Base-by-base conservation (phyloP, 345 rosid species). In the Acer campestre region DNA sequence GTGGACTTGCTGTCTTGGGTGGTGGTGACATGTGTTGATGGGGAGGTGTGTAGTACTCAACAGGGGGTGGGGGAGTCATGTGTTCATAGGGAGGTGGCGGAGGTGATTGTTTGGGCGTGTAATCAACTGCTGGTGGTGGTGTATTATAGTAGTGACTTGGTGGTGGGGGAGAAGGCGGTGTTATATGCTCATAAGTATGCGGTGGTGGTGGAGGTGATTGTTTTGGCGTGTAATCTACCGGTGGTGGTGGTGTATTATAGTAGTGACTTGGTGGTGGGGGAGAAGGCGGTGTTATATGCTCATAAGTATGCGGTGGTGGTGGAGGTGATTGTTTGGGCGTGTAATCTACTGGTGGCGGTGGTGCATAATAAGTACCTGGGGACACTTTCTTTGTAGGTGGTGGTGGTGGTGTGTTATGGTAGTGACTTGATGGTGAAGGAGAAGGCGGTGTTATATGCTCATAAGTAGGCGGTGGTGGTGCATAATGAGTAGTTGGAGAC, bases 321-420 rank as follows among this genome's bases (percentile, higher is more conserved):
- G 92, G 86, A 35, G 86, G 65, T 31, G 77, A 51, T 16, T 29
- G 74, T 51, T 70, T 51, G 3, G 74, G 62, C 1, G 20, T 3
- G 63, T 53, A 70, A 53, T 70, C 2, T 10, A 55, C 46, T 3
- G 76, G 68, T 22, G 76, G 76, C 4, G 87, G 81, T 18, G 77
- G 76, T 23, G 72, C 63, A n/a, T 80, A 31, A 86, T 46, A 85
- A 7, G 75, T 73, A 22, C 69, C 68, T 73, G 88, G 87, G 10
- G 89, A 85, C 68, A 84, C 80, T 68, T 80, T 85, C 25, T 80
- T 72, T 61, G 80, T 68, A 65, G 89, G 86, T 3, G 94, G 88
- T 0, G 88, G 86, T 5, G 90, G 88, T 4, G 89, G 80, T 61
- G 83, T 49, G 62, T 81, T 55, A 72, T 84, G 74, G 61, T 67